Evolutionary conservation across 345 rosid species (phyloP), one percentile per base, ranked within the genome.

Genomic region (Moricandia arvensis): DNA sequence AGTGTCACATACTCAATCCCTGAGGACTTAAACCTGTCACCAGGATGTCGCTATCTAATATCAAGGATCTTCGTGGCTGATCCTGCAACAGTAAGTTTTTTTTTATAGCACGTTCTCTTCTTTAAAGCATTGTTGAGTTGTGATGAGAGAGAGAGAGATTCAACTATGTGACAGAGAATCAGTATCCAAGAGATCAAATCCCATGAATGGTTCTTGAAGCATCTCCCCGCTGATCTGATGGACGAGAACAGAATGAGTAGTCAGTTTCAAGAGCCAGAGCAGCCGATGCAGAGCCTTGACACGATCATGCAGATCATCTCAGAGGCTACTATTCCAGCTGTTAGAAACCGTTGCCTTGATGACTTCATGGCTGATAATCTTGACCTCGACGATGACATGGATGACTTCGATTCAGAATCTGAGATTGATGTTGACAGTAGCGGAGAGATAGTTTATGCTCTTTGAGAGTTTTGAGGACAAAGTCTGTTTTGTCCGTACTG

Each of bases 361-460:
- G 74, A 73, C 55, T 84, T 75, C 72, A 77, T 94, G 81, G 47
- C 79, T 0, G 96, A 87, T 55, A 81, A 78, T 47, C 80, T 87
- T 30, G 97, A 89, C 70, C 75, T 83, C 47, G 82, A 55, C 30
- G 60, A 92, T 34, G 93, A 89, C 79, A 87, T 89, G 97, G 96
- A 95, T 26, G 97, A 90, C 63, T 60, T 86, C n/a, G 98, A 92
- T 76, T 86, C 86, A 13, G 98, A 90, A 35, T 84, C 89, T 2
- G 99, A 95, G 63, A 90, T 89, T 11, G 99, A 92, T 74, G 75
- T 90, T 35, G 96, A 95, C 79, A 95, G 97, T 82, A 92, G 98
- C 0, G 96, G 97, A 71, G 96, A 95, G 84, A 88, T 95, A 63
- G 83, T 92, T 24, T 89, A 92, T 66, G 98, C 97, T 11, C 75